phyloP scores from a whole-genome alignment of 2,329 filamentous ascomycete genomes.

The Proliferodiscus dingleyae region DNA sequence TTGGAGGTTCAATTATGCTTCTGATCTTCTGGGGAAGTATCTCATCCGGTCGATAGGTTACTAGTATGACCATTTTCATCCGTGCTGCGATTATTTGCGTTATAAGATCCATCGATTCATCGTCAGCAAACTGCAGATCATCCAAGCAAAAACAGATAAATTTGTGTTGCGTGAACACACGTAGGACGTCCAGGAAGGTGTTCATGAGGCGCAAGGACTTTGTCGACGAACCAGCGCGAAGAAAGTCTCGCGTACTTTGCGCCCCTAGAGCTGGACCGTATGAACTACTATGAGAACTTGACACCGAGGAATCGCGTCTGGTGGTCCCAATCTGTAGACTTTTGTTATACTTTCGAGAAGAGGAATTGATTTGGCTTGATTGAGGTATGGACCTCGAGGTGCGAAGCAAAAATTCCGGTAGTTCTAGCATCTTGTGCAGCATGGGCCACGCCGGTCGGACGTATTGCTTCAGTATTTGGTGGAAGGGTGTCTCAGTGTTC shows the following conservation, averaged over 20 bases:
- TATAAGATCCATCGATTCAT: constrained; percentile 80
- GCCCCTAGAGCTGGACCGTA: constrained; percentile 34
- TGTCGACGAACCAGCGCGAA: constrained; percentile 52
- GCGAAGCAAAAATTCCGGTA: constrained; percentile 62
- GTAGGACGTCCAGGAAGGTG: constrained; percentile 79
- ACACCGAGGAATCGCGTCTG: constrained; percentile 26
- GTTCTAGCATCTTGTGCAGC: constrained; percentile 55
- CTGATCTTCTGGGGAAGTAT: constrained; percentile 51
- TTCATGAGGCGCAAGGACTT: constrained; percentile 75
- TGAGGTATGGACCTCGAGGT: constrained; percentile 3
- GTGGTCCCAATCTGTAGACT: constrained; percentile 24
- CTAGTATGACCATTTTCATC: constrained; percentile 73
- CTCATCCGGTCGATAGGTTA: constrained; percentile 70
- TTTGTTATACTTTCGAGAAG: constrained; percentile 27
- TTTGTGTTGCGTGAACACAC: constrained; percentile 75
- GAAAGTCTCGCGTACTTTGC: constrained; percentile 54
- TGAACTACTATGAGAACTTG: constrained; percentile 22
- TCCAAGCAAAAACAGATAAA: constrained; percentile 87
- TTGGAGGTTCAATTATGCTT: constrained; percentile 48
- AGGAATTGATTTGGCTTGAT: constrained; percentile 13
- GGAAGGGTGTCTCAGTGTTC: constrained; percentile 60
- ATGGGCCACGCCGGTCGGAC: constrained; percentile 60
- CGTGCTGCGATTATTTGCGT: constrained; percentile 72
- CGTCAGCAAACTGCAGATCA: constrained; percentile 85
- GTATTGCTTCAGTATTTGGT: constrained; percentile 56